Base-by-base conservation (phyloP, 192 early-diverging fungal species). In the Mortierella antarctica region DNA sequence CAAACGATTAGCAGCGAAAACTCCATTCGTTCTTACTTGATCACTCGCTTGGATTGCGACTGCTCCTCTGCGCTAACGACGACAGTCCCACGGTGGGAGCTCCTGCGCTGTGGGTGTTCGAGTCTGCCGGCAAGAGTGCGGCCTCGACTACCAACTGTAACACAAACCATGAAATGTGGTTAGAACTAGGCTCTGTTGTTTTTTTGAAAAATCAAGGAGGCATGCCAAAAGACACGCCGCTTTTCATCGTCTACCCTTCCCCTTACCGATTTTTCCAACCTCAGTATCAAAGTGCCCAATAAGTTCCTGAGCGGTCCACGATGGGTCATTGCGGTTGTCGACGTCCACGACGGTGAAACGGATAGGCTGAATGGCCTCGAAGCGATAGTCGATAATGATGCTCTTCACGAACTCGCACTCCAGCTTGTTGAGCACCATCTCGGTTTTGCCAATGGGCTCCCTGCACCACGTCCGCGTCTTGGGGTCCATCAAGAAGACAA, bases 331-430 rank as follows among this genome's bases (percentile, higher is more conserved):
- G 18, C 47, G 68, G 67, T 73, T 84, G 63, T 84, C 77, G 23
- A 84, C 83, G 23, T 84, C 77, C 2, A 84, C 83, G 6, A 74
- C 57, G 6, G 74, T 75, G 56, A 84, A 84, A 40, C 83, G 76
- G 46, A 78, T 64, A 8, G 49, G 74, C 40, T 85, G 75, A 15
- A 86, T 70, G 46, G 84, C 73, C 70, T 89, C 88, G 71, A 89
- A 89, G 13, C 68, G 76, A 61, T 84, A 89, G 52, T 89, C 84
- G 21, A 89, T 66, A 9, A 74, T 18, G 17, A 89, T 74, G 52
- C 77, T 70, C 49, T 57, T 86, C 9, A 88, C 71, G 72, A 89
- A 89, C 20, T 88, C 77, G 48, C 87, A 87, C n/a, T 87, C 83
- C 17, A 87, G 71, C 42, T 85, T 78, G 59, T 89, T 83, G 41